These are phyloP conservation scores for Diaporthe velutina DNA, from an alignment of 2,329 filamentous ascomycete genomes.

Conservation along the genomic window DNA sequence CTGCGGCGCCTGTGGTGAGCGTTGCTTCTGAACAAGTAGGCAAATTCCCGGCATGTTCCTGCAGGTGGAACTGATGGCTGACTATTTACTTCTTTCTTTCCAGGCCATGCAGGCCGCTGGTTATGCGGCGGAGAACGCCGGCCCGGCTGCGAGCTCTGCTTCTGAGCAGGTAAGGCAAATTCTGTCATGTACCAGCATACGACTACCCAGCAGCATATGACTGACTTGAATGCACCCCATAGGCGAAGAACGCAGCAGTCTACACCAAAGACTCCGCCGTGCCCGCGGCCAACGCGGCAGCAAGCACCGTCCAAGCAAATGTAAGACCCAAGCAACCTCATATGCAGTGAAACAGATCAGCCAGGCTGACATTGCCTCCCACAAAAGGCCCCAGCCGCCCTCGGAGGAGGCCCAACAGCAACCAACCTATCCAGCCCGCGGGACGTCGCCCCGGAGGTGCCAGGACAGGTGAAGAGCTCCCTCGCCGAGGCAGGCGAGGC, in stretches of 20 bases:
- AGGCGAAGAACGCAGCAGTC: conserved; percentile 7
- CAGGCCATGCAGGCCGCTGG: conserved; percentile 22
- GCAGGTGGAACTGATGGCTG: background rate
- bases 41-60: too few species aligned
- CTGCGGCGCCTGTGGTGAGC: conserved; percentile 24
- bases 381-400: background rate
- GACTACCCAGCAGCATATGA: background rate
- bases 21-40: conserved; percentile 26
- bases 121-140: conserved; percentile 12
- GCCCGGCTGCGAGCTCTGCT: background rate
- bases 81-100: background rate
- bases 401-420: background rate
- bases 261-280: conserved; percentile 28
- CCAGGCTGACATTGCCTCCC: background rate
- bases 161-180: conserved; percentile 2
- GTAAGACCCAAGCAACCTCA: background rate
- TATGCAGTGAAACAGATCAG: background rate
- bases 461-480: conserved; percentile 68
- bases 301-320: conserved; percentile 20
- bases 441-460: conserved; percentile 63
- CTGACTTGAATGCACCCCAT: background rate
- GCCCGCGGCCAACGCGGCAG: background rate
- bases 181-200: background rate
- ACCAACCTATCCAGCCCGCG: background rate
- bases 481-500: conserved; percentile 68